Evolutionary conservation across 2,329 filamentous ascomycete genomes (phyloP).

Genomic region (Cytospora schulzeri): DNA sequence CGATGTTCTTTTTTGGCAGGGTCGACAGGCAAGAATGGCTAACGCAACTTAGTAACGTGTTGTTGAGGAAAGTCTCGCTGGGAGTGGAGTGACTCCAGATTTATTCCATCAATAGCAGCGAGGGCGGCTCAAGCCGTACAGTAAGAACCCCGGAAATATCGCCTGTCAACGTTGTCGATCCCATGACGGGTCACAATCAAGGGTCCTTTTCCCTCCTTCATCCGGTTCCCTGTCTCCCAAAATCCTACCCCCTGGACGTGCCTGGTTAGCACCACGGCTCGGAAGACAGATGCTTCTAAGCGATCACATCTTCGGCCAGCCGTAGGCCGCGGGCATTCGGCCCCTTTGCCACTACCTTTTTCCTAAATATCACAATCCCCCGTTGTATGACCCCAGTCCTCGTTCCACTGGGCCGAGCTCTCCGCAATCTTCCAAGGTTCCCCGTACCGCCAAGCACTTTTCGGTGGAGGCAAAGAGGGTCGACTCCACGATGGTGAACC

Average conservation of each 20-base stretch:
- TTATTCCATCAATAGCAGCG: constrained; percentile 29
- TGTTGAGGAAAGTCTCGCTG: constrained; percentile 21
- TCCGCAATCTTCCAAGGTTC: constrained; percentile 14
- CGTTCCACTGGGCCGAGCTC: constrained; percentile 7
- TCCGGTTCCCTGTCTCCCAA: neutral
- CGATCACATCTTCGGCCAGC: constrained; percentile 1
- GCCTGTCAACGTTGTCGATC: constrained; percentile 8
- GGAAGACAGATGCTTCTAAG: neutral
- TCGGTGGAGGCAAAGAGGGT: constrained; percentile 9
- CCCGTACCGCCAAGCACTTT: constrained; percentile 9
- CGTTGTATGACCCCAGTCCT: constrained; percentile 6
- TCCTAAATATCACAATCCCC: neutral
- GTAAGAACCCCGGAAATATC: constrained; percentile 8
- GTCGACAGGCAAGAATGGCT: constrained; percentile 12
- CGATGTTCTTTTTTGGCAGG: constrained; percentile 1
- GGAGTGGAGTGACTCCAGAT: constrained; percentile 28
- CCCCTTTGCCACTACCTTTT: constrained; percentile 7
- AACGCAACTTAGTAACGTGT: constrained; percentile 21
- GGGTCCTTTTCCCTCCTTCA: constrained; percentile 1
- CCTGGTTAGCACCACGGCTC: neutral
- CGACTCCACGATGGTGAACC: constrained; percentile 12
- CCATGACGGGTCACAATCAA: constrained; percentile 15
- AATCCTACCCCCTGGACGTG: neutral
- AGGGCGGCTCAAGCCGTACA: constrained; percentile 8
- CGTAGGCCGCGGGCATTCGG: constrained; percentile 11